phyloP scores from a whole-genome alignment of 495 filamentous ascomycete genomes.

The Podospora conica region DNA sequence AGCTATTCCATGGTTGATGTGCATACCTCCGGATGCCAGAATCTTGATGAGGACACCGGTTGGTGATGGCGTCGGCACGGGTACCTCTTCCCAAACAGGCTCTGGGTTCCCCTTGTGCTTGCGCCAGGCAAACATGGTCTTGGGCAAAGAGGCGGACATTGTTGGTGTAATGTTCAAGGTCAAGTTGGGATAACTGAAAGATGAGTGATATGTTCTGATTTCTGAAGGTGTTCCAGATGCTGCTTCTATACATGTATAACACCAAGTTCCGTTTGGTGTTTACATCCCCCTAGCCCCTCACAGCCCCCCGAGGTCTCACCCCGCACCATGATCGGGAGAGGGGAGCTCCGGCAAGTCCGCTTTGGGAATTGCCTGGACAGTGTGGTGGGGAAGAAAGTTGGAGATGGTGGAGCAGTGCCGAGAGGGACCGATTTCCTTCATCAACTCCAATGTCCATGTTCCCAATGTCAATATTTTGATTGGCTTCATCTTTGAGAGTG shows the following conservation, averaged over 20 bases:
- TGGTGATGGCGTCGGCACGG: constrained; percentile 4
- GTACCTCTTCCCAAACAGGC: constrained; percentile 14
- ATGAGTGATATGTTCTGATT: not conserved
- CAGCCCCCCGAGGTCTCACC: not conserved
- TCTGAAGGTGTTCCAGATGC: not conserved
- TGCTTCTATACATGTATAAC: not conserved
- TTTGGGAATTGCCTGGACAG: not conserved
- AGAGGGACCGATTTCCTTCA: not conserved
- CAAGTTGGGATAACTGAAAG: not conserved
- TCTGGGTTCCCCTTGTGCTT: constrained; percentile 14
- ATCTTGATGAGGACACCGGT: constrained; percentile 11
- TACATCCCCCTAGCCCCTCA: not conserved
- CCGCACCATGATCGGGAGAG: not conserved
- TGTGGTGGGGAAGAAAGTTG: not conserved
- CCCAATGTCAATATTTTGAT: not conserved
- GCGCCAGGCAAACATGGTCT: constrained; percentile 16
- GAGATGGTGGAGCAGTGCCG: not conserved
- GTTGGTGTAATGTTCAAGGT: not conserved
- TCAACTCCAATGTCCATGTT: not conserved
- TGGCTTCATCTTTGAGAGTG: not conserved
- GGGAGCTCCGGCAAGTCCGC: not conserved
- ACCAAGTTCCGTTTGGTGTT: not conserved
- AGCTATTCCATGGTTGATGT: not conserved
- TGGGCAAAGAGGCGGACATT: constrained; percentile 21
- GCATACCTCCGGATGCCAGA: constrained; percentile 11